These are phyloP conservation scores for Botryobasidium botryosum DNA, from an alignment of 768 basidiomycete genomes.

Conservation along the genomic window DNA sequence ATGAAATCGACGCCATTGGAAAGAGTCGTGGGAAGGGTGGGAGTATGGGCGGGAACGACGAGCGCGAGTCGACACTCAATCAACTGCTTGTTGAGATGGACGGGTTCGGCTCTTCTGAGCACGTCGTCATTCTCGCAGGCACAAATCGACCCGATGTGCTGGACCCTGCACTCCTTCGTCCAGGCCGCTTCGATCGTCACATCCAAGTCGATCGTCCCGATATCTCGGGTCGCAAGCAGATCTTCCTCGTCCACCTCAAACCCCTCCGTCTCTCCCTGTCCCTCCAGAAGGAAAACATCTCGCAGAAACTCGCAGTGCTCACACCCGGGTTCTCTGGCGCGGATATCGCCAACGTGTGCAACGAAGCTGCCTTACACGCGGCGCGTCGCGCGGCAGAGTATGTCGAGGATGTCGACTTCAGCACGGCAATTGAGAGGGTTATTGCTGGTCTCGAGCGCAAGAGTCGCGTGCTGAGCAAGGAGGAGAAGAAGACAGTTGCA, in stretches of 20 bases:
- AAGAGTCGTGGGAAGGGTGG: constrained; percentile 71
- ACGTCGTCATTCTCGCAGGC: constrained; percentile 90
- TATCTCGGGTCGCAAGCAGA: constrained; percentile 82
- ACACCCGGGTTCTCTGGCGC: constrained; percentile 98
- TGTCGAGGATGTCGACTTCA: constrained; percentile 76
- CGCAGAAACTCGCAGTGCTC: constrained; percentile 87
- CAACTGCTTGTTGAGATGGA: constrained; percentile 99
- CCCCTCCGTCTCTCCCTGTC: constrained; percentile 50
- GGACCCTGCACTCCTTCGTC: constrained; percentile 87
- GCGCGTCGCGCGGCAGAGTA: constrained; percentile 68
- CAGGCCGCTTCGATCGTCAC: constrained; percentile 94
- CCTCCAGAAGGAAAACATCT: constrained; percentile 28
- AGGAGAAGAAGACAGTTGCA: constrained; percentile 97
- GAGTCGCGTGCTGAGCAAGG: constrained; percentile 76
- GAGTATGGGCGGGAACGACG: constrained; percentile 86
- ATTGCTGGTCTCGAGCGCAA: constrained; percentile 95
- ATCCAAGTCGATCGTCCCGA: constrained; percentile 92
- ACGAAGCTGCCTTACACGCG: constrained; percentile 91
- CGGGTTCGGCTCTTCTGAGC: constrained; percentile 93
- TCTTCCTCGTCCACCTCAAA: constrained; percentile 80
- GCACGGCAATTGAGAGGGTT: constrained; percentile 94
- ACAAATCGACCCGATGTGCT: constrained; percentile 96
- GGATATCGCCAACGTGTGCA: constrained; percentile 97
- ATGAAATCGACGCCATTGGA: constrained; percentile 98
- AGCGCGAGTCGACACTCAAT: constrained; percentile 93